phyloP scores from a whole-genome alignment of 306 rosid species.

The Canavalia gladiata region DNA sequence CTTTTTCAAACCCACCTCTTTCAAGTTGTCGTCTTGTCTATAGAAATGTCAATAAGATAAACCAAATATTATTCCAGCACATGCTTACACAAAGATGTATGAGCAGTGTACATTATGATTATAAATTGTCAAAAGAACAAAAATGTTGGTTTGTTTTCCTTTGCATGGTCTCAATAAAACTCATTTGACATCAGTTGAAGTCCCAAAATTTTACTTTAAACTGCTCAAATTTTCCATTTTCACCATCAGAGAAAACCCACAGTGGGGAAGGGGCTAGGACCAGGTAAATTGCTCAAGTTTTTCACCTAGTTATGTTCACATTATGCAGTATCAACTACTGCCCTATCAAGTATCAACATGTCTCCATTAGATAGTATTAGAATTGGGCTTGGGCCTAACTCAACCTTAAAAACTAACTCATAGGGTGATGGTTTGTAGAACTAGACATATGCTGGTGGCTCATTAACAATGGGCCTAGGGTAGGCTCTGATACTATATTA shows the following conservation, averaged over 20 bases:
- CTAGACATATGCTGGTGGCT: no score
- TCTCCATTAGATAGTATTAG: background rate
- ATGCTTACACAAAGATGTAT: slow-evolving; percentile 34
- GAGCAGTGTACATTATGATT: slow-evolving; percentile 19
- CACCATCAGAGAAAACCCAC: slow-evolving; percentile 24
- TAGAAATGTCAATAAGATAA: slow-evolving; percentile 44
- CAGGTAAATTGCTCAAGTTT: slow-evolving; percentile 14
- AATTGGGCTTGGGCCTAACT: no score
- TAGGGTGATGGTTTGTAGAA: no score
- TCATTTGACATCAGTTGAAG: slow-evolving; percentile 7
- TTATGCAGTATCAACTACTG: slow-evolving; percentile 25
- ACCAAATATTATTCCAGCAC: slow-evolving; percentile 28
- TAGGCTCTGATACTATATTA: no score
- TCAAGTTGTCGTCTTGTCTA: slow-evolving; percentile 78
- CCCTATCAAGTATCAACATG: background rate
- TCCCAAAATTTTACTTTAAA: slow-evolving; percentile 33
- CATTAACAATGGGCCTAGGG: no score
- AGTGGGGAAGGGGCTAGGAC: background rate
- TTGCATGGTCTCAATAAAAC: background rate
- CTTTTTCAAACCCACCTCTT: slow-evolving; percentile 63
- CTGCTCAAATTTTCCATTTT: slow-evolving; percentile 8
- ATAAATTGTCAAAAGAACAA: slow-evolving; percentile 10
- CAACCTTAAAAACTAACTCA: no score
- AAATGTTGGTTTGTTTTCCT: slow-evolving; percentile 19
- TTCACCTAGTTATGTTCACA: slow-evolving; percentile 25